Percentiles rank a stretch among this genome's conserved stretches.
These are phyloP conservation scores for Nitzschia inconspicua DNA, from an alignment of 108 stramenopile genomes.

Conservation along the genomic window DNA sequence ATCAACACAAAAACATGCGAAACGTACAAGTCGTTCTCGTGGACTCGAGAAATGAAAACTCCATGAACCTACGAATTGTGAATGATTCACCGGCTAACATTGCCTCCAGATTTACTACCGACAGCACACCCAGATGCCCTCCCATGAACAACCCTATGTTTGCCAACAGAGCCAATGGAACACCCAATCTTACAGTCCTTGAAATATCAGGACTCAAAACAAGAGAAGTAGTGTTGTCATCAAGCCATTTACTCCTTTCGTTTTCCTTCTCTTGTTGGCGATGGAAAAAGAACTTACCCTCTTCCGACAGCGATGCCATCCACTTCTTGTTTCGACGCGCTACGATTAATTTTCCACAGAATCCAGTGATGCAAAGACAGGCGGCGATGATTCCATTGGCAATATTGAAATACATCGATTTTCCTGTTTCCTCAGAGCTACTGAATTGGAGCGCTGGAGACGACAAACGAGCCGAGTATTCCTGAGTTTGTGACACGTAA, in stretches of 20 bases:
- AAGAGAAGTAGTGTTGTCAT: conserved; percentile 45
- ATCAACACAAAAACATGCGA: neutral
- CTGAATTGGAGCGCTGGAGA: conserved; percentile 14
- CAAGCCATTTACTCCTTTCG: conserved; percentile 30
- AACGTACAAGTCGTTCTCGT: conserved; percentile 40
- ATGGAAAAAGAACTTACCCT: conserved; percentile 16
- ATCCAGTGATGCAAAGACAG: conserved; percentile 12
- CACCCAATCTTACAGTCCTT: conserved; percentile 30
- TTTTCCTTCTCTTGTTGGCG: conserved; percentile 27
- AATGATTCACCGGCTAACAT: conserved; percentile 55
- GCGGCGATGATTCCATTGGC: conserved; percentile 28
- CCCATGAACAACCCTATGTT: conserved; percentile 60
- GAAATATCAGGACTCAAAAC: conserved; percentile 37
- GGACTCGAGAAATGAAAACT: conserved; percentile 50
- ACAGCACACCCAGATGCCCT: conserved; percentile 61
- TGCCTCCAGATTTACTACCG: conserved; percentile 47
- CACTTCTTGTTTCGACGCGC: conserved; percentile 26
- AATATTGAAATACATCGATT: conserved; percentile 32
- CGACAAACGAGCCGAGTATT: conserved; percentile 2
- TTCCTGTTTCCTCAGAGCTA: neutral
- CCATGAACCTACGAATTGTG: conserved; percentile 47
- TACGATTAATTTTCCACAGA: conserved; percentile 2
- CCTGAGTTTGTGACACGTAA: neutral
- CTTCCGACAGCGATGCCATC: conserved; percentile 16
- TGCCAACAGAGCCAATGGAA: conserved; percentile 51